Evolutionary conservation across 805 yeast species (phyloP), one percentile per base, ranked within the genome.

Genomic region (Saccharomycopsis babjevae): DNA sequence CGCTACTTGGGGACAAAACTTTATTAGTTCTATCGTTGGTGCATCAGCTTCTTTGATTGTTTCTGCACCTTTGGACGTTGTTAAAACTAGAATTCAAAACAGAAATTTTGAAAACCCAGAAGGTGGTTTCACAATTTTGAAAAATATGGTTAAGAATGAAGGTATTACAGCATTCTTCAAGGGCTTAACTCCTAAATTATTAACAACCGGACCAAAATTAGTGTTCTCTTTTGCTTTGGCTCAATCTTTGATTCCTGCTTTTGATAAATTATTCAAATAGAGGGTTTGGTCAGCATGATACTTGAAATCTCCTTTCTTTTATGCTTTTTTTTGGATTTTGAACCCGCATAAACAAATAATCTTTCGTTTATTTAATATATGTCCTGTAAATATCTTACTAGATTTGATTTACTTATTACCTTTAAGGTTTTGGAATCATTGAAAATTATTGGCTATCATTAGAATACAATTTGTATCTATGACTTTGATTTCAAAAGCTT

Each of bases 171-270:
- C 97, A 16, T 94, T 93, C 78, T 93, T 94, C 83, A 93, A 93
- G 78, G 99, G 99, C 54, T 82, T 94, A 71, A 89, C 96, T 63
- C 99, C 99, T 64, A 94, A 94, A 76, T 82, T 94, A 71, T 82
- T 94, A 74, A 94, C 99, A 57, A 92, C 99, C 40, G 99, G 99
- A 67, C 99, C 99, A 60, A 94, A 94, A 78, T 83, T 94, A 70
- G 99, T 94, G 59, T 94, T 94, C 74, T 89, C 97, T n/a, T 93
- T 93, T 72, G 99, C 99, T 10, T 77, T 93, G 73, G 99, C 99
- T 54, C 99, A 93, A 78, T 82, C 97, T 50, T 83, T 94, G 78
- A 94, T 94, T 68, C 99, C 99, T 63, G 96, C 96, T 63, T 91
- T 92, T 69, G 99, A 94, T 74, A 83, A 83, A 67, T 67, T 86